These are phyloP conservation scores for Pulveroboletus sp. DNA, from an alignment of 1,284 basidiomycete species.

Conservation along the genomic window DNA sequence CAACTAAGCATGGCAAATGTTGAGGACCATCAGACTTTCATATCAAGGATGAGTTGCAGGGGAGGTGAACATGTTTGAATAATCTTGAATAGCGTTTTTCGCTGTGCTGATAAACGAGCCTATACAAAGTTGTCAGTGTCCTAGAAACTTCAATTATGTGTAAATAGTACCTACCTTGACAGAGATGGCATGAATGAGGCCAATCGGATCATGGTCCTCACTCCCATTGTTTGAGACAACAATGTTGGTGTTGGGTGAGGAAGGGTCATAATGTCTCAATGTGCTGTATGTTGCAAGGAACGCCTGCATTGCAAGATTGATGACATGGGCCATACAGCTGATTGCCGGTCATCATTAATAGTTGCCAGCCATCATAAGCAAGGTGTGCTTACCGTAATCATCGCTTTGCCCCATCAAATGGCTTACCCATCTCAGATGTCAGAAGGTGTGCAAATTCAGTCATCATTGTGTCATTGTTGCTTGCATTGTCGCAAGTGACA, in stretches of 20 bases:
- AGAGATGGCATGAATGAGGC: conserved; percentile 19
- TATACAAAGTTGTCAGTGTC: conserved; percentile 2
- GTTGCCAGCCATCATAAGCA: neutral
- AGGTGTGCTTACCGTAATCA: neutral
- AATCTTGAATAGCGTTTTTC: conserved; percentile 20
- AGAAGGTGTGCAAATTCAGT: neutral
- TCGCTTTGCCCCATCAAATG: neutral
- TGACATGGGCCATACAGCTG: conserved; percentile 6
- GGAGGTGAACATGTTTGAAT: conserved; percentile 19
- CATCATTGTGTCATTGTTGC: conserved; percentile 9
- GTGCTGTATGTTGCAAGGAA: neutral
- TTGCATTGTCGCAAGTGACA: conserved; percentile 2
- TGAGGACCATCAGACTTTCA: conserved; percentile 33
- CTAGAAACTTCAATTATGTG: neutral
- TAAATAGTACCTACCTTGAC: conserved; percentile 8
- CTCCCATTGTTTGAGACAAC: neutral
- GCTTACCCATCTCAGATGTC: neutral
- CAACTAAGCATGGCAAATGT: conserved; percentile 24
- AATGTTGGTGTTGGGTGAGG: neutral
- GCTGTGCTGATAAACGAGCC: conserved; percentile 27
- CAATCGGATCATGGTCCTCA: conserved; percentile 17
- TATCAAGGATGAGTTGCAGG: conserved; percentile 15
- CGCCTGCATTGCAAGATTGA: neutral
- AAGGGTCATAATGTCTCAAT: conserved; percentile 4
- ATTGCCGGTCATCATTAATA: neutral